Percentiles rank a stretch among this genome's conserved stretches.
phyloP scores from a whole-genome alignment of 441 rosid species.

The Mallotus repandus region DNA sequence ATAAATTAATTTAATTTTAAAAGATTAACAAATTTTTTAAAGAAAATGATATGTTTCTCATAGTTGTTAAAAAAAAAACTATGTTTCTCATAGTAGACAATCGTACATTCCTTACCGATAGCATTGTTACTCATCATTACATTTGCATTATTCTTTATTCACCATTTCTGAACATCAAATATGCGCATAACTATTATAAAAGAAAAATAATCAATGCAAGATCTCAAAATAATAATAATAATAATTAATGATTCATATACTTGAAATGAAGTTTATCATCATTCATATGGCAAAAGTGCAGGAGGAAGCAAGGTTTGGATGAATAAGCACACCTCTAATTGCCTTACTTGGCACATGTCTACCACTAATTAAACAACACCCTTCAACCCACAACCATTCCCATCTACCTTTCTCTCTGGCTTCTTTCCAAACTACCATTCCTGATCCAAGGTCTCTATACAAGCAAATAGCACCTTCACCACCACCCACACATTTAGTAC shows the following conservation, averaged over 20 bases:
- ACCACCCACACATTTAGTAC: constrained; percentile 41
- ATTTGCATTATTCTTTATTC: background rate
- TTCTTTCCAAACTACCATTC: constrained; percentile 48
- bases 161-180: background rate
- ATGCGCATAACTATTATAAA: no score
- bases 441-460: constrained; percentile 48
- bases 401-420: constrained; percentile 28
- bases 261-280: background rate
- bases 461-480: constrained; percentile 36
- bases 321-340: constrained; percentile 41
- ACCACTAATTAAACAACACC: constrained; percentile 31
- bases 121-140: background rate
- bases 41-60: background rate
- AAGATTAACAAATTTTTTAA: no score
- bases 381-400: constrained; percentile 57
- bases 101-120: background rate
- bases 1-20: no score
- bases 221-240: no score
- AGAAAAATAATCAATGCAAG: no score
- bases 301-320: constrained; percentile 38
- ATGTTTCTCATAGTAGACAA: no score
- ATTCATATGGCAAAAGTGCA: constrained; percentile 5
- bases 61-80: background rate
- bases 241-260: background rate
- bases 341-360: constrained; percentile 30